phyloP scores from a whole-genome alignment of 2,329 filamentous ascomycete genomes.

The Fusarium sp. region DNA sequence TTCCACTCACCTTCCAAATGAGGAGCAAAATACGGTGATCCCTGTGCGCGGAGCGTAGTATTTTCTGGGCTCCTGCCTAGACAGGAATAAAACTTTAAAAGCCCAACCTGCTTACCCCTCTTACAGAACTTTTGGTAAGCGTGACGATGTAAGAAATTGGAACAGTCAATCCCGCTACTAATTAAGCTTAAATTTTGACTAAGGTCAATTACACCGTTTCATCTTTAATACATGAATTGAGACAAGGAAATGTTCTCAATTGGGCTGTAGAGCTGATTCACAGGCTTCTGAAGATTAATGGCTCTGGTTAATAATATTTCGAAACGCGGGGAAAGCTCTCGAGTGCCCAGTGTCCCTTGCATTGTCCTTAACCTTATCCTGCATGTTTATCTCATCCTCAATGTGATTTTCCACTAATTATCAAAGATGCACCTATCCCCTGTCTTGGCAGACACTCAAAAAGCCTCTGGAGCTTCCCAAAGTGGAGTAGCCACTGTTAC shows the following conservation, averaged over 20 bases:
- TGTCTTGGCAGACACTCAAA: constrained; percentile 9
- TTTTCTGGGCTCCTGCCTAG: constrained; percentile 11
- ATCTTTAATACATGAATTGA: too few relatives aligned
- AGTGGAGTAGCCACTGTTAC: constrained; percentile 15
- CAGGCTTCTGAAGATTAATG: neutral
- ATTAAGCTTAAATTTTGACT: constrained; percentile 20
- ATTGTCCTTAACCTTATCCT: constrained; percentile 5
- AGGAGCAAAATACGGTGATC: neutral
- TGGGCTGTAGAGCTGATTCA: neutral
- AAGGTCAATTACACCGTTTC: neutral
- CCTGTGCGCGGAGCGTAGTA: neutral
- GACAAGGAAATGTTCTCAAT: too few relatives aligned
- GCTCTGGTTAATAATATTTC: neutral
- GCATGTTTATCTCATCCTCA: constrained; percentile 4
- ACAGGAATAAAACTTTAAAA: neutral
- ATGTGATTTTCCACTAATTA: neutral
- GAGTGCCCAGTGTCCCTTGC: neutral
- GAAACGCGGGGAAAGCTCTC: neutral
- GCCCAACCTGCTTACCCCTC: constrained; percentile 15
- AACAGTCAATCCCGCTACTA: neutral
- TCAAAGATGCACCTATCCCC: neutral
- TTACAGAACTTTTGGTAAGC: neutral
- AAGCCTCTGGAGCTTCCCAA: constrained; percentile 22
- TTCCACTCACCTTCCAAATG: constrained; percentile 1
- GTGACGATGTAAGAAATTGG: neutral